Base-by-base conservation (phyloP, 1,139 yeast species). In the Sugiyamaella pinicola region DNA sequence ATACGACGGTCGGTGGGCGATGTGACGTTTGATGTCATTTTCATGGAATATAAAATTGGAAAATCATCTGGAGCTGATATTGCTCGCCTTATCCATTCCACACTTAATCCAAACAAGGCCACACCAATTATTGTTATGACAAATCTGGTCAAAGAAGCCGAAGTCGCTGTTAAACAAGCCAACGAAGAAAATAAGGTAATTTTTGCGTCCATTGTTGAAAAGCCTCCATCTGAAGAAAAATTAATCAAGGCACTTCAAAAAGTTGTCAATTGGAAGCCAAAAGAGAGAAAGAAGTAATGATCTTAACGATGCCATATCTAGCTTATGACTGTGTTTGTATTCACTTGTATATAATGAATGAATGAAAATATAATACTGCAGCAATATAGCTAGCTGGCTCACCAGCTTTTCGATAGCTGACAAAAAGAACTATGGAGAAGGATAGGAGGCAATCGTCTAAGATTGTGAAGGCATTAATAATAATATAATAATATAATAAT, bases 111-210 rank as follows among this genome's bases (percentile, higher is more conserved):
- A 22, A 93, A 93, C 65, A 77, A 87, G 0, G 75, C 75, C 29
- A 87, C 97, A 0, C 95, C 95, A 0, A 78, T 91, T 10, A 77
- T 91, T 42, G 91, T 95, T 0, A 72, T 87, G 43, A 86, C 96
- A 1, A 84, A 85, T 1, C 85, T 81, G 63, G 82, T 82, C 19
- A 80, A 82, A 55, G 96, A 87, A 56, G 91, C 95, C 0, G 60
- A 61, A 0, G 73, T 75, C 18, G 22, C 47, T 4, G 29, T 28
- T 31, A 42, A 18, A 12, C 65, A 70, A 8, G 39, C 38, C 48
- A 41, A 77, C 54, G 40, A 51, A 47, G 22, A 55, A 51, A 17
- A 51, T 54, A 31, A 49, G 44, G 28, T 55, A 77, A n/a, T 76
- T 81, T 89, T 89, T 69, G 85, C 83, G 56, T 84, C 81, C 47